phyloP scores from a whole-genome alignment of 306 rosid genomes.

The Oemleria cerasiformis region DNA sequence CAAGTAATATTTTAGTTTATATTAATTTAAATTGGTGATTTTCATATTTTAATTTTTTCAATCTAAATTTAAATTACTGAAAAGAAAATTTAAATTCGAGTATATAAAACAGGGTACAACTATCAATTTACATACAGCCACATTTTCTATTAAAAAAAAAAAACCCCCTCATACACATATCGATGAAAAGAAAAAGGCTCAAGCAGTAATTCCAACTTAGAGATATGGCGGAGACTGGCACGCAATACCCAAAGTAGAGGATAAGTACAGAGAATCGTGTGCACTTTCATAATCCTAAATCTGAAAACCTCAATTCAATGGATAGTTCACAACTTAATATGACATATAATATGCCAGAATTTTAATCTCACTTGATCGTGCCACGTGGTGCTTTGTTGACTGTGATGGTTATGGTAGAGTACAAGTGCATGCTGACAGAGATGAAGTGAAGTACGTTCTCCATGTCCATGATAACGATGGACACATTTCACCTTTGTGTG shows the following conservation, averaged over 20 bases:
- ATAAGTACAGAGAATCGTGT: neutral
- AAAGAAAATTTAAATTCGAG: too few species aligned
- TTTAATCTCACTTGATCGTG: neutral
- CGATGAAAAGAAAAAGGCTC: neutral
- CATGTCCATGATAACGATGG: neutral
- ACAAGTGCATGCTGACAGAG: neutral
- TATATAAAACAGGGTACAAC: too few species aligned
- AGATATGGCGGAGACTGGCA: neutral
- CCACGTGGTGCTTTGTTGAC: neutral
- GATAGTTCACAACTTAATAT: neutral
- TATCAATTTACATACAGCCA: too few species aligned
- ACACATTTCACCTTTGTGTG: neutral
- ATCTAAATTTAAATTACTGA: too few species aligned
- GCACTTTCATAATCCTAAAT: neutral
- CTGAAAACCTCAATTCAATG: neutral
- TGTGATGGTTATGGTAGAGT: neutral
- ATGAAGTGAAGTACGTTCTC: neutral
- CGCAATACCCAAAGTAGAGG: neutral
- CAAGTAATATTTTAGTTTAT: too few species aligned
- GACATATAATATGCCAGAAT: neutral
- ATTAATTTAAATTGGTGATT: too few species aligned
- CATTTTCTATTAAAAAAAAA: too few species aligned
- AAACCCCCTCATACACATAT: too few species aligned
- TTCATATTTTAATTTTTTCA: too few species aligned
- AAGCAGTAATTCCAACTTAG: neutral